A percentile compares a stretch with the other conserved stretches of the same genome.
These are phyloP conservation scores for Rhododendron vialii DNA, from an alignment of 148 eudicot species.

Conservation along the genomic window DNA sequence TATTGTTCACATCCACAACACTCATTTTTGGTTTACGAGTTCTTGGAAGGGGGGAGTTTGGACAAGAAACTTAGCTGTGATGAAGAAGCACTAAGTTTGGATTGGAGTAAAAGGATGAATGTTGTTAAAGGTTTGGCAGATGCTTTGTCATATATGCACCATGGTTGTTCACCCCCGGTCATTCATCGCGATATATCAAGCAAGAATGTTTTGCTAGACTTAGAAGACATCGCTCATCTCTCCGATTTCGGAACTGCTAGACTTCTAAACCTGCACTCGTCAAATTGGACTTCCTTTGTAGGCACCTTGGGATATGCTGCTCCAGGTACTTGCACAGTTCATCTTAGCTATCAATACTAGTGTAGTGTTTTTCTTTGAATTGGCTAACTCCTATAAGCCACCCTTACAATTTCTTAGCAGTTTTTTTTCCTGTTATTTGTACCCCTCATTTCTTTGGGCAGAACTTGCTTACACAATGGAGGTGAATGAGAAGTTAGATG, in stretches of 20 bases:
- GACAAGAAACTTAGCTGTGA: background rate
- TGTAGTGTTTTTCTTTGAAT: too few relatives aligned
- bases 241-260: background rate
- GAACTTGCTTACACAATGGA: too few relatives aligned
- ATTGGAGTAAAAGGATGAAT: slow-evolving; percentile 8
- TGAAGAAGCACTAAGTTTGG: background rate
- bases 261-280: background rate
- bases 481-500: too few relatives aligned
- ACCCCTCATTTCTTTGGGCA: too few relatives aligned
- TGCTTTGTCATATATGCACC: slow-evolving; percentile 5
- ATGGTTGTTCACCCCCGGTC: slow-evolving; percentile 9
- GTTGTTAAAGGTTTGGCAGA: slow-evolving; percentile 5
- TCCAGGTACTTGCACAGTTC: background rate
- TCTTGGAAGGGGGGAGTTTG: slow-evolving; percentile 10
- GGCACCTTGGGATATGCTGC: background rate
- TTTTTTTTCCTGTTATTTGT: too few relatives aligned
- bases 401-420: too few relatives aligned
- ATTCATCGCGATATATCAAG: background rate
- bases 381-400: too few relatives aligned
- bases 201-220: background rate
- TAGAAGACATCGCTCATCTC: background rate
- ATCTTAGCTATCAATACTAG: too few relatives aligned
- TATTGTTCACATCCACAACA: slow-evolving; percentile 16
- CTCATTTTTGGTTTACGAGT: background rate
- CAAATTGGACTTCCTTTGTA: background rate